A percentile compares a stretch with the other conserved stretches of the same genome.
phyloP scores from a whole-genome alignment of 805 yeast species.

The Priceomyces medius region DNA sequence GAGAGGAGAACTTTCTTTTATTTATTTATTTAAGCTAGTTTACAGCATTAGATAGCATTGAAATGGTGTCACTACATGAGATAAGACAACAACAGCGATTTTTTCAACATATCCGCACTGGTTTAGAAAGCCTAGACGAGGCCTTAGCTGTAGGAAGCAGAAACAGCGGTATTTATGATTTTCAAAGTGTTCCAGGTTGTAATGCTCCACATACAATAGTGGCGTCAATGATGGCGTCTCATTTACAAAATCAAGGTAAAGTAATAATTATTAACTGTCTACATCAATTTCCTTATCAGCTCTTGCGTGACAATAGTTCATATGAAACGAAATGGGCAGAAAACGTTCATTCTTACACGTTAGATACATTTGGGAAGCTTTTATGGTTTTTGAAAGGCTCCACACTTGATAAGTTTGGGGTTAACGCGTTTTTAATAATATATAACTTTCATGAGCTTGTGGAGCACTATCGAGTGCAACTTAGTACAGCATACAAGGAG shows the following conservation, averaged over 20 bases:
- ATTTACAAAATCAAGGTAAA: slow-evolving; percentile 18
- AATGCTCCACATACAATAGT: slow-evolving; percentile 19
- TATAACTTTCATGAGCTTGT: slow-evolving; percentile 35
- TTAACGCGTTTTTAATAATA: slow-evolving; percentile 22
- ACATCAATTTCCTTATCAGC: slow-evolving; percentile 28
- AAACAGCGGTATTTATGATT: slow-evolving; percentile 29
- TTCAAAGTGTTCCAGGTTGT: slow-evolving; percentile 38
- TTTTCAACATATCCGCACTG: slow-evolving; percentile 27
- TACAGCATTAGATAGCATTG: too few species aligned
- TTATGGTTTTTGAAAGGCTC: slow-evolving; percentile 18
- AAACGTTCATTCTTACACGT: slow-evolving; percentile 14
- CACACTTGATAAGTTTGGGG: slow-evolving; percentile 8
- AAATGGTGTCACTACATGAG: slow-evolving; percentile 33
- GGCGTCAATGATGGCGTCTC: slow-evolving; percentile 26
- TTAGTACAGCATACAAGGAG: slow-evolving; percentile 34
- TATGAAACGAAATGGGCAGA: slow-evolving; percentile 22
- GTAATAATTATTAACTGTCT: slow-evolving; percentile 33
- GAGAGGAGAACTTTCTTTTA: too few species aligned
- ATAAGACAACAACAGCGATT: slow-evolving; percentile 25
- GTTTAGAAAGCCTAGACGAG: slow-evolving; percentile 28
- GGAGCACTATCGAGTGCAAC: slow-evolving; percentile 34
- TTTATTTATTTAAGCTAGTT: too few species aligned
- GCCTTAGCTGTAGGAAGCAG: slow-evolving; percentile 13
- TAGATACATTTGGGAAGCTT: slow-evolving; percentile 29
- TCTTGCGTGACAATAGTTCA: slow-evolving; percentile 17